Conservation (phyloP, 1,139 yeast genomes). For the Geotrichum phurueaensis region DNA sequence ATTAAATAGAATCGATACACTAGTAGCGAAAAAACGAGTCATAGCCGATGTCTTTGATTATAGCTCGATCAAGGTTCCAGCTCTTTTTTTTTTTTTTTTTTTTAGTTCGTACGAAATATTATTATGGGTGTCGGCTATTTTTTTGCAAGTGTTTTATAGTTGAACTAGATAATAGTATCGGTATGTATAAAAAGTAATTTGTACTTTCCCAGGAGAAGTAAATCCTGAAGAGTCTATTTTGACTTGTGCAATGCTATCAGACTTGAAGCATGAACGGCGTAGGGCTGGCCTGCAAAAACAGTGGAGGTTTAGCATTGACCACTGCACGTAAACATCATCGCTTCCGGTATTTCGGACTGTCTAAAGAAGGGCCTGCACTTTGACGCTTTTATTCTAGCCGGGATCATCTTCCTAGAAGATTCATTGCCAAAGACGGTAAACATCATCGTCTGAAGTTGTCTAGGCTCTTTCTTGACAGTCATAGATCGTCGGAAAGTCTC, state of each 20-base stretch:
- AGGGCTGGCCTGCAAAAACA: neutral
- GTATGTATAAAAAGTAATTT: no score
- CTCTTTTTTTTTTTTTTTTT: no score
- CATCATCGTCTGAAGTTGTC: neutral
- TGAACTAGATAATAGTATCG: no score
- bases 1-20: no score
- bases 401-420: neutral
- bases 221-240: neutral
- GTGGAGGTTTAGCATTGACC: neutral
- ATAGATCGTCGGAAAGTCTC: neutral
- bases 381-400: neutral
- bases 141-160: no score
- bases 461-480: neutral
- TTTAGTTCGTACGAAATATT: no score
- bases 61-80: no score
- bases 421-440: neutral
- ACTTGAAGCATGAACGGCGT: neutral
- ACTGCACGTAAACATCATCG: neutral
- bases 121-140: no score
- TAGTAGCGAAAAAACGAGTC: no score
- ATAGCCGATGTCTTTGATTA: no score
- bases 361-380: neutral
- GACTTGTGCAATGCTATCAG: neutral
- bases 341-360: neutral
- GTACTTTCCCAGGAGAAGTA: no score